Base-by-base conservation (phyloP, 768 basidiomycete species). In the Lentinus tigrinus region DNA sequence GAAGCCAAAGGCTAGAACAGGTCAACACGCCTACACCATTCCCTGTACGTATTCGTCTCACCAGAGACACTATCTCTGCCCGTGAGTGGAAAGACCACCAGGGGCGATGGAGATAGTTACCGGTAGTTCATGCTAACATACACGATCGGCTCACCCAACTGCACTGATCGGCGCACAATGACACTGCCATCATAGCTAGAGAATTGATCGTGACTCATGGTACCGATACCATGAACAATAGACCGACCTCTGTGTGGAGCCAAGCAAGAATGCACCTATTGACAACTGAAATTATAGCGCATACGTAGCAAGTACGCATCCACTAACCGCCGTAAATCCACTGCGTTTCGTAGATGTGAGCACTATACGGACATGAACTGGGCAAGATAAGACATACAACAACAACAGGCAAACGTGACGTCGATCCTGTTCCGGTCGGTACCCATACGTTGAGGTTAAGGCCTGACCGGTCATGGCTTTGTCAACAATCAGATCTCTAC, bases 91-190 rank as follows among this genome's bases (percentile, higher is more conserved):
- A 14, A 19, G 19, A 21, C 11, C 2, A 24, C 13, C 24, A 47
- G 23, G 38, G 19, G 8, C 39, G 37, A 11, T 4, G 26, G 44
- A 17, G 46, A 42, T 10, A 53, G 66, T 51, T n/a, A 73, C 73
- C 73, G 69, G 50, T 84, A 83, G 64, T 83, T 83, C 69, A 81
- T 76, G 60, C 77, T 79, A 17, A 83, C 81, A 58, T 77, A 82
- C 27, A 84, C 66, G 13, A 80, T 72, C 1, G 81, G 81, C 46
- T 70, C 63, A 2, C 71, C 72, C n/a, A 82, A 59, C 0, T 68
- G 65, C 10, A 79, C 71, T 0, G 81, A 83, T n/a, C 77, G 73
- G 13, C 68, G 54, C 7, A 83, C 79, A 40, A 81, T 73, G 11
- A 59, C 55, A 0, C 60, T 65, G 13, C 80, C 80, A 64, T 81